A percentile compares a stretch with the other conserved stretches of the same genome.
Conservation (phyloP, 2,329 filamentous ascomycete genomes). For the Botrytis pseudocinerea region DNA sequence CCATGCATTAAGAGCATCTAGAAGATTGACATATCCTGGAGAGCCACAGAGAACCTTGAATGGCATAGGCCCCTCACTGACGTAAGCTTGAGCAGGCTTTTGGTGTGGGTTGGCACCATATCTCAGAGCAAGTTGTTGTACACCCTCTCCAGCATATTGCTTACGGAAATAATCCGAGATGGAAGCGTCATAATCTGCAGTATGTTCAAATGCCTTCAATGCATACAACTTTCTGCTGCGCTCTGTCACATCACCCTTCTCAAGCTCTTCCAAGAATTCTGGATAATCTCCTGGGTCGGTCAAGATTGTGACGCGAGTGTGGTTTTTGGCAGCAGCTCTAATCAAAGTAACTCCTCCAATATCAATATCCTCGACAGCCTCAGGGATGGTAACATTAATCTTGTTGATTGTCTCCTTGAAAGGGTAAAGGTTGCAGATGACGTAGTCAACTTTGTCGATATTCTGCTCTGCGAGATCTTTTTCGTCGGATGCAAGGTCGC, state of each 20-base stretch:
- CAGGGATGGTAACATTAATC: constrained; percentile 92
- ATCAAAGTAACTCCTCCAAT: constrained; percentile 97
- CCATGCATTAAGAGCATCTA: constrained; percentile 97
- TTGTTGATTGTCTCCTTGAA: constrained; percentile 99
- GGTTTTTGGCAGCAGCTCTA: constrained; percentile 96
- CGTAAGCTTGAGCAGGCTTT: constrained; percentile 88
- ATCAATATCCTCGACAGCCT: constrained; percentile 98
- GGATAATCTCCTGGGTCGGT: constrained; percentile 93
- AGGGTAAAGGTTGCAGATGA: constrained; percentile 97
- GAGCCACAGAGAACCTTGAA: constrained; percentile 91
- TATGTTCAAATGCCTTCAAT: constrained; percentile 97
- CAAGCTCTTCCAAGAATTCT: constrained; percentile 88
- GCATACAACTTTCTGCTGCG: constrained; percentile 85
- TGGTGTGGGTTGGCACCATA: constrained; percentile 98
- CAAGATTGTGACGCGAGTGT: constrained; percentile 90
- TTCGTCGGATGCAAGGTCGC: constrained; percentile 91
- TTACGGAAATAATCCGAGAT: constrained; percentile 98
- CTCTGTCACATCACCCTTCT: constrained; percentile 82
- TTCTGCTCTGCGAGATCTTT: constrained; percentile 95
- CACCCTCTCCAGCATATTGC: constrained; percentile 84
- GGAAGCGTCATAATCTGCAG: constrained; percentile 90
- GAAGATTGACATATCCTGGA: constrained; percentile 95
- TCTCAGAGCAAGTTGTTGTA: constrained; percentile 80
- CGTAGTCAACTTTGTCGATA: constrained; percentile 92
- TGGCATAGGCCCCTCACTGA: constrained; percentile 72